Evolutionary conservation across 129 eudicot genomes (phyloP).

Genomic region (Tanacetum coccineum): DNA sequence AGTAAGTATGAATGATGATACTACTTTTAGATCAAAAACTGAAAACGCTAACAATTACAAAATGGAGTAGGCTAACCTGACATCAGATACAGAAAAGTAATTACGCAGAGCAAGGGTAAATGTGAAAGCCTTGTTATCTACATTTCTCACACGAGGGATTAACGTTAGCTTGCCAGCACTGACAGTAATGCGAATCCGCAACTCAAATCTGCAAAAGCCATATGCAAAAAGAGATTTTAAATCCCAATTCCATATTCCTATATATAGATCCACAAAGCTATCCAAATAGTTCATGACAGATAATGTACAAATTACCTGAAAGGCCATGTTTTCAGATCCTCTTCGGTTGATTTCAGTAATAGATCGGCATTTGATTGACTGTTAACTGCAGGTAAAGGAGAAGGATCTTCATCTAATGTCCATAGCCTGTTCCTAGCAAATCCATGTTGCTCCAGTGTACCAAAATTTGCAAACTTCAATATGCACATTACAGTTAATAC

Average conservation of each 20-base stretch:
- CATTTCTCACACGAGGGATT: slow-evolving; percentile 91
- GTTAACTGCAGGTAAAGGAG: slow-evolving; percentile 70
- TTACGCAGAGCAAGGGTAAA: slow-evolving; percentile 80
- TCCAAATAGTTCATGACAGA: not conserved
- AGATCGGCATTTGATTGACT: slow-evolving; percentile 73
- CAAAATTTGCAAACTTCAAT: slow-evolving; percentile 77
- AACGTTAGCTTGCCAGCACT: slow-evolving; percentile 66
- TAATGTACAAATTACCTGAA: slow-evolving; percentile 45
- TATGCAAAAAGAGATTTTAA: slow-evolving; percentile 10
- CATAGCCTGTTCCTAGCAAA: slow-evolving; percentile 88
- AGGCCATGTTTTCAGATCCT: slow-evolving; percentile 90
- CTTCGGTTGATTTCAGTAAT: slow-evolving; percentile 72
- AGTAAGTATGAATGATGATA: slow-evolving; percentile 10
- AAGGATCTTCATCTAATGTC: slow-evolving; percentile 69
- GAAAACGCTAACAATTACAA: slow-evolving; percentile 19
- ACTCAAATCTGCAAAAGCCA: slow-evolving; percentile 68
- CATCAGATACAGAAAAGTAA: slow-evolving; percentile 87
- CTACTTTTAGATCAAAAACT: slow-evolving; percentile 19
- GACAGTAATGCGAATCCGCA: slow-evolving; percentile 67
- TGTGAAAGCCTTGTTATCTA: slow-evolving; percentile 75
- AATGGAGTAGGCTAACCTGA: slow-evolving; percentile 71
- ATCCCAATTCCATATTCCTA: slow-evolving; percentile 4
- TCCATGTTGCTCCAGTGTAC: slow-evolving; percentile 83
- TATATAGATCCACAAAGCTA: not conserved
- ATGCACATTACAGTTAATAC: slow-evolving; percentile 22